These are phyloP conservation scores for Starmerella ratchasimensis DNA, from an alignment of 805 yeast species.

Conservation along the genomic window DNA sequence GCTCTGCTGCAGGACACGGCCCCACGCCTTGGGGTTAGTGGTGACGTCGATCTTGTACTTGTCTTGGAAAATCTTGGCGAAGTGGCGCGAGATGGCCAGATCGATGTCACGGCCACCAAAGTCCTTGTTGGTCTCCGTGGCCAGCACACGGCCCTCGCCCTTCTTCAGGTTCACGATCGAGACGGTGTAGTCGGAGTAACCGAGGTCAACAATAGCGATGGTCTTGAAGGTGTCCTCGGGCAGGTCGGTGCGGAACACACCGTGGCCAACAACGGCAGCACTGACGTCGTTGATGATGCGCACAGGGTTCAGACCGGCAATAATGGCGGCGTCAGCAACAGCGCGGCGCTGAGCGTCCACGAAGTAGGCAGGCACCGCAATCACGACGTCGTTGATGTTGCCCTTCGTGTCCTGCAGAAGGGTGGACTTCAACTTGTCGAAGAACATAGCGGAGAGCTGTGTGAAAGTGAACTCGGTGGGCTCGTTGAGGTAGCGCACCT, in stretches of 20 bases:
- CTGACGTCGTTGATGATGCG: slow-evolving; percentile 95
- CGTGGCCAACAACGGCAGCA: slow-evolving; percentile 98
- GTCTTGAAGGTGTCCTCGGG: slow-evolving; percentile 87
- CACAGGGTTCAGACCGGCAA: slow-evolving; percentile 96
- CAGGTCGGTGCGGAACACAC: slow-evolving; percentile 87
- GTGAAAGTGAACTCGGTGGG: slow-evolving; percentile 68
- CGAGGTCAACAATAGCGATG: slow-evolving; percentile 91
- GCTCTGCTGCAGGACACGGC: slow-evolving; percentile 81
- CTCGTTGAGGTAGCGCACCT: slow-evolving; percentile 73
- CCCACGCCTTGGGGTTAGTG: slow-evolving; percentile 86
- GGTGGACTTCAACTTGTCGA: slow-evolving; percentile 75
- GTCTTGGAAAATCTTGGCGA: slow-evolving; percentile 78
- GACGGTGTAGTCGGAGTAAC: slow-evolving; percentile 90
- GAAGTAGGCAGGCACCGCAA: slow-evolving; percentile 96
- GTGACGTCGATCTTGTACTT: slow-evolving; percentile 90
- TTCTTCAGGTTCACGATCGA: slow-evolving; percentile 81
- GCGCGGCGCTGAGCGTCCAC: slow-evolving; percentile 95
- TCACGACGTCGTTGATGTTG: slow-evolving; percentile 71
- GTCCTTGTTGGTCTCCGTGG: slow-evolving; percentile 85
- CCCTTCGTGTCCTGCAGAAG: slow-evolving; percentile 72
- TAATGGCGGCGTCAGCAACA: slow-evolving; percentile 82
- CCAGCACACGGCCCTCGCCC: slow-evolving; percentile 89
- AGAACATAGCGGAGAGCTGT: slow-evolving; percentile 89
- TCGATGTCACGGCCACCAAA: slow-evolving; percentile 98
- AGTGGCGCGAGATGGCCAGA: slow-evolving; percentile 83